Conservation (phyloP, 257 asterid species). For the Lavandula angustifolia region DNA sequence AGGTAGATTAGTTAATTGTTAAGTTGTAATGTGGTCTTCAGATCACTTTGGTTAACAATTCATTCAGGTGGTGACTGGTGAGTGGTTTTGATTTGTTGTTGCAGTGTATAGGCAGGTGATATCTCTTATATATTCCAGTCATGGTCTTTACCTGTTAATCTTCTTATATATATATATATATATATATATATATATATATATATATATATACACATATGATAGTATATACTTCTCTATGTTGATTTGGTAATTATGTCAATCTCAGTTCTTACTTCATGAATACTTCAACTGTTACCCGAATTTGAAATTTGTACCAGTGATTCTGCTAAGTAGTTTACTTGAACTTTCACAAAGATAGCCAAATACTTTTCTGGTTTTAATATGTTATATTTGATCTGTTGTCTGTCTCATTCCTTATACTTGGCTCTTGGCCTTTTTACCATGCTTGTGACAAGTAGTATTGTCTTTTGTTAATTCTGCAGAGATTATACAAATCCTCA, state of each 20-base stretch:
- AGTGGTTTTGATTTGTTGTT: conserved; percentile 3
- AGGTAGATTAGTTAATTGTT: background rate
- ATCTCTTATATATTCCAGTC: background rate
- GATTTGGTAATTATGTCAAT: conserved; percentile 4
- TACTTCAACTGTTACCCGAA: background rate
- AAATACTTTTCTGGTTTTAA: background rate
- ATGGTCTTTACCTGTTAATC: background rate
- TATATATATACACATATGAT: background rate
- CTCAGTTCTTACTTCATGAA: background rate
- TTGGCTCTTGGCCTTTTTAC: conserved; percentile 6
- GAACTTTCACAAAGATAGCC: background rate
- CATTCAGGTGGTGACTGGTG: background rate
- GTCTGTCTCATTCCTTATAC: conserved; percentile 14
- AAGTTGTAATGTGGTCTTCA: conserved; percentile 2
- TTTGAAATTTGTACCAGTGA: conserved; percentile 4
- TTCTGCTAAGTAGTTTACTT: conserved; percentile 6
- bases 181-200: no score
- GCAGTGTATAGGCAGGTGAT: background rate
- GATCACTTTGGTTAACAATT: background rate
- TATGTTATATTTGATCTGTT: conserved; percentile 3
- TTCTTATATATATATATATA: background rate
- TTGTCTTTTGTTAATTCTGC: conserved; percentile 34
- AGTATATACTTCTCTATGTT: background rate
- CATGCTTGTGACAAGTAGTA: conserved; percentile 31
- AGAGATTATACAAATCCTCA: conserved; percentile 90